phyloP scores from a whole-genome alignment of 139 green algal genomes.

The Ettlia oleoabundans region DNA sequence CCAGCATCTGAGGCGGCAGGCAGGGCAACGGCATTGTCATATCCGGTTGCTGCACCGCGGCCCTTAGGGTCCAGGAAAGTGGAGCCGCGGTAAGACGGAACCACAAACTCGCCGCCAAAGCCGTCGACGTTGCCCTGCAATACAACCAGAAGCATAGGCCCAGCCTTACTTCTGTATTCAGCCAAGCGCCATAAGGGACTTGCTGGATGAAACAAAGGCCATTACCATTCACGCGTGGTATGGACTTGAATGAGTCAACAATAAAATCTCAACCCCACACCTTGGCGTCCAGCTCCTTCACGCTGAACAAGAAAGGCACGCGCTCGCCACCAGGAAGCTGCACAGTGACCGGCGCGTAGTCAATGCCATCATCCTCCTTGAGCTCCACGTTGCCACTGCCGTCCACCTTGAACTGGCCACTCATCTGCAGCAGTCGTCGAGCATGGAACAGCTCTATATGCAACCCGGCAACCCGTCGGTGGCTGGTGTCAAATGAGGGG shows the following conservation, averaged over 20 bases:
- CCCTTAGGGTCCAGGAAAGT: slow-evolving; percentile 99
- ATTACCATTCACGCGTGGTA: too few relatives aligned
- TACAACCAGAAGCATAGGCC: neutral
- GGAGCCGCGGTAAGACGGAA: slow-evolving; percentile 98
- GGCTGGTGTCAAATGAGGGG: neutral
- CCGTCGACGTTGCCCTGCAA: slow-evolving; percentile 60
- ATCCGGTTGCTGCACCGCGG: slow-evolving; percentile 94
- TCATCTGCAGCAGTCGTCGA: slow-evolving; percentile 66
- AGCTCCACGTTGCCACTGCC: slow-evolving; percentile 87
- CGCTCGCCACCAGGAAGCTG: slow-evolving; percentile 98
- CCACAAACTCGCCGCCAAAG: slow-evolving; percentile 96
- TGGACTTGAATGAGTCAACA: too few relatives aligned
- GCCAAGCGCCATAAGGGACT: too few relatives aligned
- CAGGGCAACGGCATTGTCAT: slow-evolving; percentile 97
- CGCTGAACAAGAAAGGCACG: slow-evolving; percentile 99
- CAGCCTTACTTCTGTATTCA: too few relatives aligned
- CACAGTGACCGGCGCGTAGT: slow-evolving; percentile 97
- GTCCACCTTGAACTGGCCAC: slow-evolving; percentile 87
- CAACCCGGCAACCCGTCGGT: too few relatives aligned
- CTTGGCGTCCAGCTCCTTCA: slow-evolving; percentile 97
- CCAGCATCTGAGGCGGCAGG: slow-evolving; percentile 66
- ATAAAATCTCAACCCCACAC: too few relatives aligned
- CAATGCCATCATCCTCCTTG: slow-evolving; percentile 97
- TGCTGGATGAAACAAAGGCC: too few relatives aligned
- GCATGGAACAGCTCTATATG: neutral